These are phyloP conservation scores for Parietichytrium sp. DNA, from an alignment of 108 stramenopile species.

Conservation along the genomic window DNA sequence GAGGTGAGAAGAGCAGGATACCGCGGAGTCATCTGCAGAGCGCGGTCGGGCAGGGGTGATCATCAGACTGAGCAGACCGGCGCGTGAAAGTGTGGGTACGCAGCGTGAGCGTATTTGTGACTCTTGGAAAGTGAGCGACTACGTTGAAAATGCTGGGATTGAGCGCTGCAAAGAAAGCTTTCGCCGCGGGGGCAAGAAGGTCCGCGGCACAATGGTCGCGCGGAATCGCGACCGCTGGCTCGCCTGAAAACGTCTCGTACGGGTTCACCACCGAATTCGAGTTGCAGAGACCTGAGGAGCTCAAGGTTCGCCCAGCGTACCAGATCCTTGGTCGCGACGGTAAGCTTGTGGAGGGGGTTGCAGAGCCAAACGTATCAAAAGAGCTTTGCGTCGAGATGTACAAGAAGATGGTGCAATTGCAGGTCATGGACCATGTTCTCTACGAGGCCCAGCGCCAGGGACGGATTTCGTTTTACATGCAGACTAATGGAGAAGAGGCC, in stretches of 20 bases:
- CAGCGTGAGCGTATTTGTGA: too few relatives aligned
- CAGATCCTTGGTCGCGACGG: not conserved
- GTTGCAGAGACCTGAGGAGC: not conserved
- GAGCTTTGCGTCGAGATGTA: constrained; percentile 59
- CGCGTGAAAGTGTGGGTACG: too few relatives aligned
- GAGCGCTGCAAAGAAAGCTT: too few relatives aligned
- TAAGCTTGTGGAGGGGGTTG: not conserved
- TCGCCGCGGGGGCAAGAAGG: too few relatives aligned
- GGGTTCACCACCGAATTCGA: not conserved
- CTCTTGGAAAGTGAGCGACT: too few relatives aligned
- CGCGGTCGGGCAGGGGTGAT: too few relatives aligned
- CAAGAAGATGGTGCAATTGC: constrained; percentile 81
- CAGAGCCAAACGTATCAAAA: not conserved
- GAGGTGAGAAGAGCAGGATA: too few relatives aligned
- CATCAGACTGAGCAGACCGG: too few relatives aligned
- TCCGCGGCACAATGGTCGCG: too few relatives aligned
- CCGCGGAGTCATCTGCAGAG: too few relatives aligned
- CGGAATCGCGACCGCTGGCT: not conserved
- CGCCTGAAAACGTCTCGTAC: constrained; percentile 9
- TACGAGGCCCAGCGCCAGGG: constrained; percentile 96
- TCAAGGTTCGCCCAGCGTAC: not conserved
- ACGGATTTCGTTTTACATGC: constrained; percentile 90
- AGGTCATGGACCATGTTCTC: constrained; percentile 87
- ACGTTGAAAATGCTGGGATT: too few relatives aligned
- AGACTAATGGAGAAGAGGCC: constrained; percentile 79